Conservation (phyloP, 2,329 filamentous ascomycete species). For the Aspergillus sp. region DNA sequence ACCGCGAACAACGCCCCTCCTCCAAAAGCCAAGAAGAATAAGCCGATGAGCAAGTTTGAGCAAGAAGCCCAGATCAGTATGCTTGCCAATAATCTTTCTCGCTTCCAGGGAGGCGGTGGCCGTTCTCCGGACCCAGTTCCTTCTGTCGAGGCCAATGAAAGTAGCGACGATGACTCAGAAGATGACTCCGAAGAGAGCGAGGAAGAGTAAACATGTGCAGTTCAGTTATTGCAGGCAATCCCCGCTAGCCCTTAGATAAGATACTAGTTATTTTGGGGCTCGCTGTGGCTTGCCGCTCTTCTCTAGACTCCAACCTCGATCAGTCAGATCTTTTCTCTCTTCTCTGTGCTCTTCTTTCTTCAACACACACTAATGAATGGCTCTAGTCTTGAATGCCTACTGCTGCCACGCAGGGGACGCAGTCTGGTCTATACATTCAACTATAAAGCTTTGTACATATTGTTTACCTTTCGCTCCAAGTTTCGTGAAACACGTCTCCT, state of each 20-base stretch:
- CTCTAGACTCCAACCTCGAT: no score
- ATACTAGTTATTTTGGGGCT: constrained; percentile 11
- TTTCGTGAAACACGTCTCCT: no score
- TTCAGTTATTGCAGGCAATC: neutral
- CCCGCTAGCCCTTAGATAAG: constrained; percentile 1
- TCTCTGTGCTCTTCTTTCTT: constrained; percentile 7
- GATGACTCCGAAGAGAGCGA: constrained; percentile 48
- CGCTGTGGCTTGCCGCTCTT: no score
- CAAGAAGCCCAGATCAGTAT: constrained; percentile 48
- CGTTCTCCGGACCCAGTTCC: constrained; percentile 39
- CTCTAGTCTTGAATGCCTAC: constrained; percentile 1
- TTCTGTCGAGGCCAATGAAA: constrained; percentile 40
- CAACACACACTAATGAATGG: constrained; percentile 8
- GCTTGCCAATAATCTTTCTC: constrained; percentile 42
- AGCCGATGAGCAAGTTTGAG: constrained; percentile 49
- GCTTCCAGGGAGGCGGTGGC: constrained; percentile 39
- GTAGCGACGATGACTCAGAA: constrained; percentile 40
- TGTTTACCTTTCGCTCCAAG: no score
- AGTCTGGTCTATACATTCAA: neutral
- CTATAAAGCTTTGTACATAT: neutral
- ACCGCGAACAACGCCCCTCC: constrained; percentile 22
- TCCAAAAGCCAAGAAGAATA: constrained; percentile 47
- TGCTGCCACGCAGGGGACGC: constrained; percentile 1
- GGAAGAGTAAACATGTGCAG: constrained; percentile 36
- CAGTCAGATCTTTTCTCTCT: neutral